Evolutionary conservation across 2,329 filamentous ascomycete species (phyloP).

Genomic region (Mycocentrospora acerina): DNA sequence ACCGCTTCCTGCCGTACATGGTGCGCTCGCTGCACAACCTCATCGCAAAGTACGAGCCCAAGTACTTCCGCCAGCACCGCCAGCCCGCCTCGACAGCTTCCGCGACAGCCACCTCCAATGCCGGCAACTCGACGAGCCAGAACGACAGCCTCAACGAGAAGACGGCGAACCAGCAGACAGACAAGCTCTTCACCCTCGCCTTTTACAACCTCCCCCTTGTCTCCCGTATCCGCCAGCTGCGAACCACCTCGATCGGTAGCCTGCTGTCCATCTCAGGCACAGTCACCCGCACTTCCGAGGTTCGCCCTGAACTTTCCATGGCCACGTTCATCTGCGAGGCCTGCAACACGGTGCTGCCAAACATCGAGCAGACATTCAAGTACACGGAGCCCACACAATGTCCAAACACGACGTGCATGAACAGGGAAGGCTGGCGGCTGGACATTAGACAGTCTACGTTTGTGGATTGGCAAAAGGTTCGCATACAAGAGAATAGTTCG

Average conservation of each 20-base stretch:
- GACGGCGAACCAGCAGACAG: constrained; percentile 90
- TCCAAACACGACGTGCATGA: constrained; percentile 82
- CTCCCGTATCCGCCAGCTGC: constrained; percentile 79
- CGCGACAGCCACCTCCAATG: constrained; percentile 66
- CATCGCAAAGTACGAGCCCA: constrained; percentile 90
- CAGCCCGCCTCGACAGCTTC: constrained; percentile 76
- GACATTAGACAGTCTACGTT: constrained; percentile 97
- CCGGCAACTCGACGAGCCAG: constrained; percentile 59
- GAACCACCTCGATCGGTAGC: constrained; percentile 88
- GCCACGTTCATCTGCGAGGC: constrained; percentile 90
- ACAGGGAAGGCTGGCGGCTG: constrained; percentile 91
- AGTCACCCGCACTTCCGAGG: constrained; percentile 94
- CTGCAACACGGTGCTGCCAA: constrained; percentile 80
- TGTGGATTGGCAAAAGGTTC: constrained; percentile 98
- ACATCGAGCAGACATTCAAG: constrained; percentile 95
- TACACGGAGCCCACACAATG: constrained; percentile 98
- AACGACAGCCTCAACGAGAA: constrained; percentile 63
- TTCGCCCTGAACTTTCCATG: constrained; percentile 86
- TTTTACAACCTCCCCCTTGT: constrained; percentile 92
- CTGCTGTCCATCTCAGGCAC: constrained; percentile 95
- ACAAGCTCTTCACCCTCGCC: constrained; percentile 90
- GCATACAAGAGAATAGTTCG: constrained; percentile 96
- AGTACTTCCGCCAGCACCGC: constrained; percentile 90
- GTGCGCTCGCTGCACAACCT: constrained; percentile 86
- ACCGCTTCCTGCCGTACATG: constrained; percentile 91